A percentile compares a stretch with the other conserved stretches of the same genome.
Evolutionary conservation across 2,329 filamentous ascomycete species (phyloP).

Genomic region (Cladorrhinum sp.): DNA sequence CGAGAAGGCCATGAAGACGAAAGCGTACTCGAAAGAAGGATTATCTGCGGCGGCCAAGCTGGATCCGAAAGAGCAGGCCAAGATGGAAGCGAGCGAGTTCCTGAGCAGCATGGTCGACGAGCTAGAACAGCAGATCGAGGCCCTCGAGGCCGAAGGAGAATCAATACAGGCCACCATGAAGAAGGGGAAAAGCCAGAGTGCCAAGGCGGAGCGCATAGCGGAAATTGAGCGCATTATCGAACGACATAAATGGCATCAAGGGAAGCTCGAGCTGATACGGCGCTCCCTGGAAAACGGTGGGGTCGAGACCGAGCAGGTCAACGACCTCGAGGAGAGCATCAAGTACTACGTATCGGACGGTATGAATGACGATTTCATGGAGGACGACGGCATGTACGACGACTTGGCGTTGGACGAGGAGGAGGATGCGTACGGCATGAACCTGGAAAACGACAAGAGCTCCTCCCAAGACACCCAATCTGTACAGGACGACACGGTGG

Average conservation of each 20-base stretch:
- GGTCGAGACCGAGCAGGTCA: conserved; percentile 82
- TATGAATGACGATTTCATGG: conserved; percentile 83
- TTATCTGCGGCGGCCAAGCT: conserved; percentile 87
- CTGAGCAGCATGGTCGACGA: conserved; percentile 84
- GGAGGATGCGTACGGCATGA: conserved; percentile 81
- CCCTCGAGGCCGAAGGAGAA: conserved; percentile 86
- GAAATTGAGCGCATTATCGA: conserved; percentile 83
- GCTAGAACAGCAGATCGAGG: conserved; percentile 89
- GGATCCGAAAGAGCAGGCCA: conserved; percentile 97
- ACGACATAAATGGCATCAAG: conserved; percentile 93
- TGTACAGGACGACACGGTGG: conserved; percentile 69
- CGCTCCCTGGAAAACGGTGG: conserved; percentile 90
- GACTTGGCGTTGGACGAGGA: conserved; percentile 90
- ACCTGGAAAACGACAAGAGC: conserved; percentile 74
- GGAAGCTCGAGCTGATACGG: conserved; percentile 85
- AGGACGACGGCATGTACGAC: conserved; percentile 94
- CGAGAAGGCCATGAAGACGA: conserved; percentile 99
- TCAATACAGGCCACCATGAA: conserved; percentile 84
- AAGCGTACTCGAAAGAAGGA: conserved; percentile 98
- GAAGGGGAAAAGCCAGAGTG: conserved; percentile 84
- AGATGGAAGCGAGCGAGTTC: conserved; percentile 84
- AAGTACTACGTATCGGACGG: conserved; percentile 93
- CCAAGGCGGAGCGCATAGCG: conserved; percentile 82
- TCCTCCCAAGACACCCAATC: conserved; percentile 97
- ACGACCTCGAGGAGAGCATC: conserved; percentile 86